A percentile compares a stretch with the other conserved stretches of the same genome.
Evolutionary conservation across 2,329 filamentous ascomycete species (phyloP).

Genomic region (Penicillium sp.): DNA sequence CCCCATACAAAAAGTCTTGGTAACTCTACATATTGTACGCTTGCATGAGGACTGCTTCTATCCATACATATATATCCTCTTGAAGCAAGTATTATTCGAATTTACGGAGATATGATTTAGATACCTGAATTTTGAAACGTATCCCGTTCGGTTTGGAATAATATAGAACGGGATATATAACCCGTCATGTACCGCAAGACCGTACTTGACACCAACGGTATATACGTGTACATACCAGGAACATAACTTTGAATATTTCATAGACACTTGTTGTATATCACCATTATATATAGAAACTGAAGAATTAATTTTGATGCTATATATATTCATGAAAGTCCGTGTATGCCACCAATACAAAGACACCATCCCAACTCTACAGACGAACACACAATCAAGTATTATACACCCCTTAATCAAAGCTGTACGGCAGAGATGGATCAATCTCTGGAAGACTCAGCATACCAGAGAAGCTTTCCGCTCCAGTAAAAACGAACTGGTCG

Average conservation of each 20-base stretch:
- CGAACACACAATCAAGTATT: background rate
- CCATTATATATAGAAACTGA: background rate
- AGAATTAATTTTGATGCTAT: background rate
- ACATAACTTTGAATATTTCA: background rate
- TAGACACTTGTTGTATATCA: background rate
- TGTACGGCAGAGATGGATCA: background rate
- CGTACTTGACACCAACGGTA: background rate
- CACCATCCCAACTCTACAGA: background rate
- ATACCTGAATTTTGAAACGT: background rate
- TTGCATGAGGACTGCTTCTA: background rate
- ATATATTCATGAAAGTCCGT: background rate
- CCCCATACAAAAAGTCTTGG: background rate
- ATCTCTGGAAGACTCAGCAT: background rate
- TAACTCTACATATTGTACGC: background rate
- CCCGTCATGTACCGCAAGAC: slow-evolving; percentile 1
- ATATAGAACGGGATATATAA: slow-evolving; percentile 2
- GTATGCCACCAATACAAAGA: background rate
- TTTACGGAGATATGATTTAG: background rate
- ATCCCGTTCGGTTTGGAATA: background rate
- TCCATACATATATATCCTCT: background rate
- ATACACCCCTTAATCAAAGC: background rate
- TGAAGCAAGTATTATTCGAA: background rate
- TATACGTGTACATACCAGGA: slow-evolving; percentile 5
- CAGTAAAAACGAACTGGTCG: background rate
- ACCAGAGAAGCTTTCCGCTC: background rate